Evolutionary conservation across 345 rosid species (phyloP).

Genomic region (Bretschneidera sinensis): DNA sequence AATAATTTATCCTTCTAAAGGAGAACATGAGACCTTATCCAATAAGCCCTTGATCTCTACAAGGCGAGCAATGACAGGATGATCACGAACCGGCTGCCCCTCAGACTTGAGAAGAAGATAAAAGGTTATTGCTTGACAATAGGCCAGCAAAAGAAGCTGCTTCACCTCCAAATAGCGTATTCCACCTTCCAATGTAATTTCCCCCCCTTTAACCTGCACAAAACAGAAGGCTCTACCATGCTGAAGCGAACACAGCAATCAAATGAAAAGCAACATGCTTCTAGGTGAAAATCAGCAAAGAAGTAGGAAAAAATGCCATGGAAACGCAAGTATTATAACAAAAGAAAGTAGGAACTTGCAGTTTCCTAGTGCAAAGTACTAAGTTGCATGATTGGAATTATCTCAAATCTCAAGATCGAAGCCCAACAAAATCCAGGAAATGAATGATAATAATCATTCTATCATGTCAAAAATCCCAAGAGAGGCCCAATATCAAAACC

Average conservation of each 20-base stretch:
- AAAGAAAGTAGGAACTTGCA: background rate
- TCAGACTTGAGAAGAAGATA: slow-evolving; percentile 93
- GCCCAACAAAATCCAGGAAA: no score
- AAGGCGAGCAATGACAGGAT: slow-evolving; percentile 86
- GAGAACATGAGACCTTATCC: slow-evolving; percentile 56
- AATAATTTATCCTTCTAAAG: background rate
- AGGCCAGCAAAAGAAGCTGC: slow-evolving; percentile 70
- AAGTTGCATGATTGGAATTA: background rate
- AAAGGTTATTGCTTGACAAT: slow-evolving; percentile 84
- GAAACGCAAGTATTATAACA: no score
- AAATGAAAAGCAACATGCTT: background rate
- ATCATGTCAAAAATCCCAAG: background rate
- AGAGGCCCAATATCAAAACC: background rate
- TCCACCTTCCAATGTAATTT: slow-evolving; percentile 39
- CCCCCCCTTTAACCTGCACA: slow-evolving; percentile 52
- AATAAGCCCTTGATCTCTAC: slow-evolving; percentile 70
- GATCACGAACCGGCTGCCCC: slow-evolving; percentile 83
- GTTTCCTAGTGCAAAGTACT: no score
- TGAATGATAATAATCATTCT: background rate
- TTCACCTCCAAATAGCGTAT: slow-evolving; percentile 68
- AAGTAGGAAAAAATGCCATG: no score
- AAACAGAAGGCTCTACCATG: slow-evolving; percentile 1
- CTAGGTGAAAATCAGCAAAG: background rate
- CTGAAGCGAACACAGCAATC: slow-evolving; percentile 7
- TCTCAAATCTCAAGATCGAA: background rate